Conservation (phyloP, 805 yeast genomes). For the Starmerella riodocensis region DNA sequence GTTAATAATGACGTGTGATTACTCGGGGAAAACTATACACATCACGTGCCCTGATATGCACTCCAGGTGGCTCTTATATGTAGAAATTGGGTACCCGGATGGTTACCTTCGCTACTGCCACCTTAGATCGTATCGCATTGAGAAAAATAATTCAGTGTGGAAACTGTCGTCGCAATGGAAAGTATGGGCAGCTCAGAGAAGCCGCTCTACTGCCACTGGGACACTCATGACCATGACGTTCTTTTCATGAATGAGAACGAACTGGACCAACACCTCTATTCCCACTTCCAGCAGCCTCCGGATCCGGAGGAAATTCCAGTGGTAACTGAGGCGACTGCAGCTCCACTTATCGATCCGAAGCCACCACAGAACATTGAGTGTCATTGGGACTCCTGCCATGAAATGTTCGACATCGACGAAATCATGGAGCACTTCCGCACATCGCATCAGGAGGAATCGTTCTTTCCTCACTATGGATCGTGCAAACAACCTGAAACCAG, state of each 20-base stretch:
- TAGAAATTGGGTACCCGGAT: constrained; percentile 6
- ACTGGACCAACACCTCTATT: constrained; percentile 23
- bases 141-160: background rate
- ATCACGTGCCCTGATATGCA: background rate
- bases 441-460: constrained; percentile 23
- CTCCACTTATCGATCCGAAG: background rate
- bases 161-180: constrained; percentile 4
- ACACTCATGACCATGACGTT: constrained; percentile 25
- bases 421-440: constrained; percentile 21
- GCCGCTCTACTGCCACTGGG: constrained; percentile 28
- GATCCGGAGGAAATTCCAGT: background rate
- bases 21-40: background rate
- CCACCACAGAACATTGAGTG: constrained; percentile 21
- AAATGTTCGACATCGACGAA: constrained; percentile 22
- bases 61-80: background rate
- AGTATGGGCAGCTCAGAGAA: constrained; percentile 3
- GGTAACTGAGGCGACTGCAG: background rate
- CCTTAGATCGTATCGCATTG: background rate
- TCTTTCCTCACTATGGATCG: constrained; percentile 20
- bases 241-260: constrained; percentile 23
- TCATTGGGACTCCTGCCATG: constrained; percentile 32
- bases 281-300: constrained; percentile 14
- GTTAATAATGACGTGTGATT: background rate
- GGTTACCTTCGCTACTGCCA: constrained; percentile 1
- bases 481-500: constrained; percentile 3